phyloP scores from a whole-genome alignment of 345 rosid genomes.

The Syzygium aromaticum region DNA sequence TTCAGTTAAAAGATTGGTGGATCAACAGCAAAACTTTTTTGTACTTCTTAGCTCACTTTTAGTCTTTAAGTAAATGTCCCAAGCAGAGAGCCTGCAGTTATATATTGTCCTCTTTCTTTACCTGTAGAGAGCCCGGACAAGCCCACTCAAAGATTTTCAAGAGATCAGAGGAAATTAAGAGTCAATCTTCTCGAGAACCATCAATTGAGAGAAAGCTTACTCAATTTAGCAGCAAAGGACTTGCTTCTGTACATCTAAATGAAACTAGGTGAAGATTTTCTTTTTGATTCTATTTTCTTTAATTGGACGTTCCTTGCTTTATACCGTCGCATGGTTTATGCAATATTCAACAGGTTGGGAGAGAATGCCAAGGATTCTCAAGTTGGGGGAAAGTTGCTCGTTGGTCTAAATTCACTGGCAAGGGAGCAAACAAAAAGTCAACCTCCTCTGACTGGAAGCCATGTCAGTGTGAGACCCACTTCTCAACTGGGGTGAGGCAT shows the following conservation, averaged over 20 bases:
- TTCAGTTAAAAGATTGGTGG: neutral
- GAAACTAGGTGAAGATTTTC: neutral
- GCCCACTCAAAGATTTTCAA: conserved; percentile 22
- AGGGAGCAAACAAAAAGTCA: neutral
- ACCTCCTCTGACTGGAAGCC: neutral
- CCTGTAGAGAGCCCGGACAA: conserved; percentile 28
- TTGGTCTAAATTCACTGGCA: conserved; percentile 4
- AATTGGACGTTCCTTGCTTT: neutral
- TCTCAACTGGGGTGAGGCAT: neutral
- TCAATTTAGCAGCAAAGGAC: conserved; percentile 17
- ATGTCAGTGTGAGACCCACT: neutral
- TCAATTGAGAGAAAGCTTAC: conserved; percentile 12
- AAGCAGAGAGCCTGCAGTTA: conserved; percentile 12
- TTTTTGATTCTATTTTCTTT: neutral
- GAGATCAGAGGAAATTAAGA: conserved; percentile 19
- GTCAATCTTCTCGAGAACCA: conserved; percentile 18
- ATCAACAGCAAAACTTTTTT: neutral
- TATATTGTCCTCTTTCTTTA: neutral
- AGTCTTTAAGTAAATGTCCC: neutral
- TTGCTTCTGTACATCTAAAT: conserved; percentile 1
- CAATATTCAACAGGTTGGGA: conserved; percentile 21
- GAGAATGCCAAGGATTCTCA: conserved; percentile 5
- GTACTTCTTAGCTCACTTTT: neutral
- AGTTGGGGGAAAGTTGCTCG: conserved; percentile 16
- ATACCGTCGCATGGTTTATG: neutral